Evolutionary conservation across 257 asterid genomes (phyloP), one percentile per base, ranked within the genome.

Genomic region (Nicotiana otophora): DNA sequence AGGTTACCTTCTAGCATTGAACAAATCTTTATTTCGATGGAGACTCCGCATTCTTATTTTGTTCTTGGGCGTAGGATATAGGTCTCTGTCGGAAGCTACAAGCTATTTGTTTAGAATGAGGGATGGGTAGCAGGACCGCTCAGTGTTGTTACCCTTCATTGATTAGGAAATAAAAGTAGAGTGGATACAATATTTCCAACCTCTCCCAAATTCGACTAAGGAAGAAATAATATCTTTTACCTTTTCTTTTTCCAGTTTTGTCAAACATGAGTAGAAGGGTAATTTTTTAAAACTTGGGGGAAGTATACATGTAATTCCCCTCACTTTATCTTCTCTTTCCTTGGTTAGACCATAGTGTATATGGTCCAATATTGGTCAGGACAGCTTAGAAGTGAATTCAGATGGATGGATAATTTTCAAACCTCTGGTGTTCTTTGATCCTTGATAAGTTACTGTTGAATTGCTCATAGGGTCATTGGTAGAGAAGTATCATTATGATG

Each of bases 401-500:
- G 26, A 23, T 23, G 26, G 26, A 23, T 23, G 26, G 26, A 23
- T 23, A 23, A 15, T 69, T 39, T 31, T 39, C 9, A 48, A 20
- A 69, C 10, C 20, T 69, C 20, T 9, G 77, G 31, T n/a, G 17
- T 39, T 69, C 57, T 69, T 39, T 9, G 57, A 39, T 69, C 11
- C 31, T 69, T 54, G 60, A 51, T 36, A 23, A 30, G 31, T 17
- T 81, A 33, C 30, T 53, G 80, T 66, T 77, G 34, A 65, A 63
- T 82, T 81, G 68, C 76, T 63, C 30, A 42, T n/a, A 34, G 19
- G 78, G 78, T 68, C 80, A 39, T 3, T 76, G 85, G 77, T 74
- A 74, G 78, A 62, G 80, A 82, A 77, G 34, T 80, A 77, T 78
- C 74, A 67, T 51, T 81, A 61, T 39, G 17, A 33, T 23, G 51